Evolutionary conservation across 2,329 filamentous ascomycete species (phyloP).

Genomic region (Apiospora rasikravindrae): DNA sequence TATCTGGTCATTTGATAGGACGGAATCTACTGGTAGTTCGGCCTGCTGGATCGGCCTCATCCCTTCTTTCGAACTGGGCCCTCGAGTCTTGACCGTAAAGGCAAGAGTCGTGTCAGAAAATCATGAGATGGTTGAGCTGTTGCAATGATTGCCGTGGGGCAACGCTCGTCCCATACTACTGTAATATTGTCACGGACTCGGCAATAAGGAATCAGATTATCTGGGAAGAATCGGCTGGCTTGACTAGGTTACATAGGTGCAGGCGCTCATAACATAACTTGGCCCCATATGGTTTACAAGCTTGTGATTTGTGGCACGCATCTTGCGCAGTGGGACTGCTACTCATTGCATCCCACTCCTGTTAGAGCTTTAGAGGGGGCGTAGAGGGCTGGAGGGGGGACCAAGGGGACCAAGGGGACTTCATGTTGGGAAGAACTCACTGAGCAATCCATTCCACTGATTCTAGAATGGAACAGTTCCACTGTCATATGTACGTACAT

Average conservation of each 20-base stretch:
- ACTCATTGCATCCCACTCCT: not conserved
- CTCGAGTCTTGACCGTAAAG: not conserved
- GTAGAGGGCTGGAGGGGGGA: no score
- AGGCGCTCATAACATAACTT: not conserved
- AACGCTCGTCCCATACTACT: not conserved
- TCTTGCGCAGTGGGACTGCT: not conserved
- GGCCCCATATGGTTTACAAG: not conserved
- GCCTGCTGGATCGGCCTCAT: not conserved
- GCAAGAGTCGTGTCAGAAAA: not conserved
- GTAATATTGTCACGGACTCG: not conserved
- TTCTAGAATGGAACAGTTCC: not conserved
- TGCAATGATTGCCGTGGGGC: not conserved
- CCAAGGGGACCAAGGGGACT: no score
- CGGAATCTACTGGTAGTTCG: not conserved
- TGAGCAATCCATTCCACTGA: not conserved
- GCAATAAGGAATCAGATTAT: not conserved
- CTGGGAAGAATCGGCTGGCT: not conserved
- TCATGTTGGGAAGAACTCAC: not conserved
- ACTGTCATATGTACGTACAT: constrained; percentile 12
- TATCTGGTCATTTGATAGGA: constrained; percentile 1
- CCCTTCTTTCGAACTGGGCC: not conserved
- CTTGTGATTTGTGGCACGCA: constrained; percentile 5
- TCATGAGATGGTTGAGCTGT: not conserved
- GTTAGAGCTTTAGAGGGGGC: constrained; percentile 2
- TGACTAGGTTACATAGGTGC: not conserved